Conservation (phyloP, 2,329 filamentous ascomycete species). For the Ambrosiella beaveri region DNA sequence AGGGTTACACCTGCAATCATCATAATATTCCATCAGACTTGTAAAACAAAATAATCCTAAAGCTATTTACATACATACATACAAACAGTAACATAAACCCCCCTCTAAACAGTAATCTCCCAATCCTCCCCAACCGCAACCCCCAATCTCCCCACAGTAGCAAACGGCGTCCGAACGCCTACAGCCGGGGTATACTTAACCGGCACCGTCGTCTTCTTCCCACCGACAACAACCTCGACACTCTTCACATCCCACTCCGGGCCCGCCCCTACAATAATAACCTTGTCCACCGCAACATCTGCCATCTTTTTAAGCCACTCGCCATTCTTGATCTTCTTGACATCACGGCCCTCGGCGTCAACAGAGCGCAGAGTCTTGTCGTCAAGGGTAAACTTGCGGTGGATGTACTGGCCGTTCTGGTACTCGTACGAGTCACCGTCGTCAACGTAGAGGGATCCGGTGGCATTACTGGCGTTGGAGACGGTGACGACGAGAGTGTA, state of each 20-base stretch:
- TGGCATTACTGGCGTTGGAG: conserved; percentile 33
- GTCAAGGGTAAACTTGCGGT: conserved; percentile 58
- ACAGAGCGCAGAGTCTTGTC: conserved; percentile 46
- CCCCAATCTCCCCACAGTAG: conserved; percentile 33
- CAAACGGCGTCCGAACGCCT: conserved; percentile 32
- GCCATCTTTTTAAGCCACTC: conserved; percentile 66
- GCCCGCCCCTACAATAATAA: conserved; percentile 69
- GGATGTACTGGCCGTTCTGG: conserved; percentile 70
- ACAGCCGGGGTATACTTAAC: conserved; percentile 40
- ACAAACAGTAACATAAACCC: not conserved
- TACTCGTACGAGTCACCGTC: conserved; percentile 89
- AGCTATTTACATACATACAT: not conserved
- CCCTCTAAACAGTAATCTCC: conserved; percentile 23
- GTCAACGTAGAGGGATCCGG: conserved; percentile 75
- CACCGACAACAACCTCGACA: conserved; percentile 37
- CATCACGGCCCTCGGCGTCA: conserved; percentile 41
- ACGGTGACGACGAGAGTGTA: conserved; percentile 70
- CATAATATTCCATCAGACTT: no score
- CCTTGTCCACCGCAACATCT: conserved; percentile 62
- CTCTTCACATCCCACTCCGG: conserved; percentile 48
- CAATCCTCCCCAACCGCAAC: conserved; percentile 37
- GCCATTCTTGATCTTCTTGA: conserved; percentile 40
- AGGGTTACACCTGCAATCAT: no score
- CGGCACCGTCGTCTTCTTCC: conserved; percentile 37
- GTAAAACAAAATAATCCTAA: not conserved